phyloP scores from a whole-genome alignment of 164 flowering plant species.

The Stephania japonica region DNA sequence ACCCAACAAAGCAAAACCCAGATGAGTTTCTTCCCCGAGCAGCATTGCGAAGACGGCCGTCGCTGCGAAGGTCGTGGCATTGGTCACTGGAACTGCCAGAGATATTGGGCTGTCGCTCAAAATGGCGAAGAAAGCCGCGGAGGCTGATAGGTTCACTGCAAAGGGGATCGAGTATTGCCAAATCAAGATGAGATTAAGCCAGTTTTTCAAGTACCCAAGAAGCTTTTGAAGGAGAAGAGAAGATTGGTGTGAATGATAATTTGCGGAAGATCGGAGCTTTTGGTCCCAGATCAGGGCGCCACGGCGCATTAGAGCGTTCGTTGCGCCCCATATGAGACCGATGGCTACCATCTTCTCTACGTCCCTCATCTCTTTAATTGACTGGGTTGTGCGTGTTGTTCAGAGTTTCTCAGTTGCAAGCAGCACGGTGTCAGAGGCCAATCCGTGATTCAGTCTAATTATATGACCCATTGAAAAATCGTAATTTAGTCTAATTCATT shows the following conservation, averaged over 20 bases:
- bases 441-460: too few species aligned
- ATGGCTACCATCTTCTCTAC: conserved; percentile 81
- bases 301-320: conserved; percentile 84
- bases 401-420: too few species aligned
- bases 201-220: conserved; percentile 27
- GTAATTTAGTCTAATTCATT: too few species aligned
- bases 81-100: conserved; percentile 90
- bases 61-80: conserved; percentile 88
- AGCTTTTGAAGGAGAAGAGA: conserved; percentile 24
- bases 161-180: conserved; percentile 90
- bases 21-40: conserved; percentile 65
- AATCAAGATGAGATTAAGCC: conserved; percentile 50
- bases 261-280: conserved; percentile 28
- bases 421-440: too few species aligned
- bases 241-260: conserved; percentile 9
- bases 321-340: conserved; percentile 89
- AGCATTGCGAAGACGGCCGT: conserved; percentile 70
- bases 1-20: conserved; percentile 57
- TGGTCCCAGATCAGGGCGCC: conserved; percentile 85
- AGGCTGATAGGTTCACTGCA: conserved; percentile 70
- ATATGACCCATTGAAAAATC: too few species aligned
- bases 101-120: conserved; percentile 69
- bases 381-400: neutral
- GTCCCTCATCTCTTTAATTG: conserved; percentile 33
- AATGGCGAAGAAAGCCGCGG: conserved; percentile 75